A percentile compares a stretch with the other conserved stretches of the same genome.
Conservation (phyloP, 2,329 filamentous ascomycete species). For the Xenosphaeropsis pyriputrescens region DNA sequence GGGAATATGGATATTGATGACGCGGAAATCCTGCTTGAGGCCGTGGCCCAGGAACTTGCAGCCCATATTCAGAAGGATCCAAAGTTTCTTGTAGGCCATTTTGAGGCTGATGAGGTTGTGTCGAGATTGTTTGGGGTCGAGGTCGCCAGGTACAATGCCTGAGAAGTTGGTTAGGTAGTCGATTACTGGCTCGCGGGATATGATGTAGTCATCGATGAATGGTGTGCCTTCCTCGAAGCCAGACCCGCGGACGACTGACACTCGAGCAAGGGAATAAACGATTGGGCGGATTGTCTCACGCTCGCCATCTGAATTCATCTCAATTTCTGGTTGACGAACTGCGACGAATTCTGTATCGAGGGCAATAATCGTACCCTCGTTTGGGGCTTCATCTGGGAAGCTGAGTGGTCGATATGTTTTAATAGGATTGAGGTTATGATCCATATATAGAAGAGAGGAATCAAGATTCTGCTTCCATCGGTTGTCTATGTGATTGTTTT, state of each 20-base stretch:
- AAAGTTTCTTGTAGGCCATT: constrained; percentile 92
- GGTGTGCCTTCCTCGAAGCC: constrained; percentile 68
- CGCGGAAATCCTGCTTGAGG: constrained; percentile 87
- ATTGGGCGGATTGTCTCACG: constrained; percentile 85
- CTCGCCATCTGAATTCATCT: constrained; percentile 88
- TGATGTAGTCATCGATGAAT: constrained; percentile 96
- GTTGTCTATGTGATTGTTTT: constrained; percentile 70
- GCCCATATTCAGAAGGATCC: constrained; percentile 88
- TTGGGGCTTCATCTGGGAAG: constrained; percentile 46
- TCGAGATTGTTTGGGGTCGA: constrained; percentile 62
- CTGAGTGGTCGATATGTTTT: constrained; percentile 47
- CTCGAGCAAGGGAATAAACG: constrained; percentile 81
- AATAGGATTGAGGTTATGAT: constrained; percentile 24
- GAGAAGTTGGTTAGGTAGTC: constrained; percentile 94
- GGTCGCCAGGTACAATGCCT: constrained; percentile 72
- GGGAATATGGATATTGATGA: constrained; percentile 94
- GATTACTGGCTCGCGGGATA: constrained; percentile 77
- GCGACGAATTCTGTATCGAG: constrained; percentile 96
- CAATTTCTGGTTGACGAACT: constrained; percentile 82
- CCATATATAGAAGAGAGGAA: constrained; percentile 69
- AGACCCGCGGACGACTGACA: constrained; percentile 73
- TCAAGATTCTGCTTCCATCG: constrained; percentile 79
- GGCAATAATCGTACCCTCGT: constrained; percentile 62
- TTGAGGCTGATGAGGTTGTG: constrained; percentile 83
- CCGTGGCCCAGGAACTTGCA: constrained; percentile 92